Conservation (phyloP, 2,329 filamentous ascomycete species). For the Xylariaceae sp. region DNA sequence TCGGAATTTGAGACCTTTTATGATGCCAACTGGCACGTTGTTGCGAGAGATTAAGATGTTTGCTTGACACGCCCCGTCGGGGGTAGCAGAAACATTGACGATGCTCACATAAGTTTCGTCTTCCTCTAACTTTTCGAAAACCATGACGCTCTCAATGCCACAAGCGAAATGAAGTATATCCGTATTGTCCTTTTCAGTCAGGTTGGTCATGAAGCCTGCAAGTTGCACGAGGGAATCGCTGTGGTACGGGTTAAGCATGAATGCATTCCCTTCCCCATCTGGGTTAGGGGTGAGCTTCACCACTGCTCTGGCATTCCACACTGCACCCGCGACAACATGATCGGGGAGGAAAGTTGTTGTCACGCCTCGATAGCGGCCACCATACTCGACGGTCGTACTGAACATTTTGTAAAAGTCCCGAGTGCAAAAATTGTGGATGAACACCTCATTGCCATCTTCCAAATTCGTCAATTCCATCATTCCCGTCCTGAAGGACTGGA, state of each 20-base stretch:
- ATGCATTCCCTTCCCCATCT: slow-evolving; percentile 5
- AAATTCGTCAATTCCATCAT: background rate
- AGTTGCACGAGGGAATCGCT: slow-evolving; percentile 23
- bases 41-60: slow-evolving; percentile 22
- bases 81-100: slow-evolving; percentile 10
- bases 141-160: slow-evolving; percentile 21
- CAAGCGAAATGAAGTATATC: slow-evolving; percentile 20
- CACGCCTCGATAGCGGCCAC: slow-evolving; percentile 18
- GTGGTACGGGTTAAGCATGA: slow-evolving; percentile 21
- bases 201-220: slow-evolving; percentile 21
- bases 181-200: slow-evolving; percentile 7
- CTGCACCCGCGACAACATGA: background rate
- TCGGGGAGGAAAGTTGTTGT: slow-evolving; percentile 16
- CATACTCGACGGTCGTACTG: slow-evolving; percentile 22
- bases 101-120: slow-evolving; percentile 22
- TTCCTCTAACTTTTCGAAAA: slow-evolving; percentile 15
- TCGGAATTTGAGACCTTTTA: slow-evolving; percentile 18
- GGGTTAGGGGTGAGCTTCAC: slow-evolving; percentile 19
- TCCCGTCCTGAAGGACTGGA: background rate
- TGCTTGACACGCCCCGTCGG: slow-evolving; percentile 18
- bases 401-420: slow-evolving; percentile 26
- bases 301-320: slow-evolving; percentile 16
- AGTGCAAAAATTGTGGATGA: slow-evolving; percentile 7
- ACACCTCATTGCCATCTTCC: background rate
- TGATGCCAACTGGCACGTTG: slow-evolving; percentile 13